Evolutionary conservation across 139 green algal genomes (phyloP), one percentile per base, ranked within the genome.

Genomic region (Picochlorum sp.): DNA sequence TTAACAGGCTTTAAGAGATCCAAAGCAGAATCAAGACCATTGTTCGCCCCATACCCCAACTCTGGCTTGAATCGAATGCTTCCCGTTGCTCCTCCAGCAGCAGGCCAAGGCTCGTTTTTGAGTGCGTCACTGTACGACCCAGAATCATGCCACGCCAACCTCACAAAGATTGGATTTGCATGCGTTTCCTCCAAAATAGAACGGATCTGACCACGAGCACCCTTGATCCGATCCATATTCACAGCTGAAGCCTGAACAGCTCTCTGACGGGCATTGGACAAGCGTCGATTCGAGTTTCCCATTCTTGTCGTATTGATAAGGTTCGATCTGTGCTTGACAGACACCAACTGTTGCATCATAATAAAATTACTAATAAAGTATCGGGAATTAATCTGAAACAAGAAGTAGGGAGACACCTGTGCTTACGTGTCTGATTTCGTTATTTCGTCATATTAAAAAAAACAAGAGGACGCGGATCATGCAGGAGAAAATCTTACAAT

Each of bases 51-150:
- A 62, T 97, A 90, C 34, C 57, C 69, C 15, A 92, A 82, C 74
- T 97, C 90, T 6, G 83, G 81, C 23, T 89, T 84, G 72, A 97
- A 96, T 7, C 91, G 77, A 63, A 97, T 92, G 62, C 70, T 84
- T 26, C 74, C 90, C 24, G 81, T 94, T 23, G 91, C 88, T 31
- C 90, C 90, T 14, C 89, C 91, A 2, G 71, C 49, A 30, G 28
- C 24, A 50, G 70, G 37, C 57, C 59, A 60, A 41, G 34, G 38
- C 60, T 47, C 26, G 34, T 56, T 20, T 11, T 38, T 59, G 5
- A 18, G 44, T 4, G 11, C 47, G 5, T 54, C 77, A 63, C 80
- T 69, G 58, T 92, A 92, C 15, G 78, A 89, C 60, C 86, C 85
- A 4, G 68, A 55, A 65, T 93, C 86, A 52, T 91, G 83, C 83